Evolutionary conservation across 352 stramenopile genomes (phyloP), one percentile per base, ranked within the genome.

Genomic region (Blastocystis sp.): DNA sequence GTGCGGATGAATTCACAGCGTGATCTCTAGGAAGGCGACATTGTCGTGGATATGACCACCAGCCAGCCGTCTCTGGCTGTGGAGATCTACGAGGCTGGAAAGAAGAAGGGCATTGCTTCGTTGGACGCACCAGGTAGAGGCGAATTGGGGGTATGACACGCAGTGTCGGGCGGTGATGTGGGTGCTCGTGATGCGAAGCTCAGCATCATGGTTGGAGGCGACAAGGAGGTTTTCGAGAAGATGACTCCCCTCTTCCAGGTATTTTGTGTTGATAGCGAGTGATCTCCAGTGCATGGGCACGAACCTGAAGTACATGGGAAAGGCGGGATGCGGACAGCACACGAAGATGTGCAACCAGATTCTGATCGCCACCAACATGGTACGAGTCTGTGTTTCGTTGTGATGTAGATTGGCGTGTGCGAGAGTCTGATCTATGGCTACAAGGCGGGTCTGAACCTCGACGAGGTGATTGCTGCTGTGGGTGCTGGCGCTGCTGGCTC

Each of bases 291-390:
- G 79, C 55, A 89, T 97, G 92, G 94, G 94, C 85, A 96, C 95
- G 88, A 96, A 95, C 41, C 91, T 97, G 77, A 92, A 93, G 4
- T 94, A 96, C 91, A 96, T 96, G 93, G 95, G 95, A 33, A 91
- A 92, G 10, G 89, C 94, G 13, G 95, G 94, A 1, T 92, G 93
- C 45, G 94, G 94, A 0, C 94, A 96, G 88, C 93, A 96, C 89
- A 96, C 94, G 21, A 97, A 97, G 92, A 96, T 96, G 94, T 94
- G 96, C 76, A 97, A 97, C 91, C 94, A 97, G 76, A 92, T 92
- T 66, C 63, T 92, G 45, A 92, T 92, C 31, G 80, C 90, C 9
- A 92, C 79, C 29, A 92, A 91, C 55, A 90, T 92, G 79, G 50
- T 90, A 78, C 3, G 13, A 12, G 12, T 77, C 51, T 60, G 12